Evolutionary conservation across 169 alveolate species (phyloP), one percentile per base, ranked within the genome.

Genomic region (Plasmodium berghei): DNA sequence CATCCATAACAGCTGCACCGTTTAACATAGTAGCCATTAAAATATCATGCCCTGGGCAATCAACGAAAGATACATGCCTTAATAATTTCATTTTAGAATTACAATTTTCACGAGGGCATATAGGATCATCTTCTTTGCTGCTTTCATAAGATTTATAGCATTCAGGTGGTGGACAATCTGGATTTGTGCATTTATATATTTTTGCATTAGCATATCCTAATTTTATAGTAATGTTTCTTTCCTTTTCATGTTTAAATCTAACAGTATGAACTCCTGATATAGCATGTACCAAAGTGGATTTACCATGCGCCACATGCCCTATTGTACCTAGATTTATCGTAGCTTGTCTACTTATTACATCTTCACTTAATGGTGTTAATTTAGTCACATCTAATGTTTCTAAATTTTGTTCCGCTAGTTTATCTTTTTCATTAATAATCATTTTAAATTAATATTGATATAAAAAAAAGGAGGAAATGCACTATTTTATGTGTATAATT

Each of bases 281-380:
- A 10, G 99, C 99, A 62, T 97, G 95, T 26, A 99, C 99, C 18
- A 98, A 97, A 0, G 99, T 99, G 6, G 99, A 98, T 93, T 99
- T 99, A n/a, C 99, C 99, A 93, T 98, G 99, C 8, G 99, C 99
- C 91, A 98, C 99, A 93, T 99, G 99, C 6, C 99, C 99, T 87
- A 99, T 99, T 49, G 99, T 99, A 16, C 99, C 99, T 58, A 77
- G 56, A 92, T 99, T 98, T 72, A 98, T 97, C 40, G 99, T 98
- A 1, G 99, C 99, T 93, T 98, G 99, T 70, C 99, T 96, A 90
- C 99, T 96, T 72, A 99, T 99, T 45, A 99, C 99, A 92, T 99
- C 99, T 20, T 98, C 99, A 16, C 99, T 96, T 58, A 98, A 96
- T 14, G 99, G 99, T 45, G 99, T 98, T 66, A 99, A 93, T 85